phyloP scores from a whole-genome alignment of 176 grass and related monocot genomes.

The Carex kokanica region DNA sequence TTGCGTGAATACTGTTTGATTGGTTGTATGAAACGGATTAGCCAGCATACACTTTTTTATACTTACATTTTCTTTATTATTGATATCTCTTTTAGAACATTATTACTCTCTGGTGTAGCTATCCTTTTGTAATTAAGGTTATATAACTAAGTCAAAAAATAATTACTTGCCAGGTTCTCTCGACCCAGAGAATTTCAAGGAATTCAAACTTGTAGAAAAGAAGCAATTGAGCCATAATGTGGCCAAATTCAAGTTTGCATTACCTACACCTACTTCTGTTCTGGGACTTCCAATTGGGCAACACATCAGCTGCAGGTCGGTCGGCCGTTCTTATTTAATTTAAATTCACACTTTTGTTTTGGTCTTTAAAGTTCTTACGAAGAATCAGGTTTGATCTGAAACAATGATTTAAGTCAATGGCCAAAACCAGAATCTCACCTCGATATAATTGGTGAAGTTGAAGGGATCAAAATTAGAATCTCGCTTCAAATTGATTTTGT shows the following conservation, averaged over 20 bases:
- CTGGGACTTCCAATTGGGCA: slow-evolving; percentile 88
- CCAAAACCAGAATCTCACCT: neutral
- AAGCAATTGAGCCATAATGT: slow-evolving; percentile 88
- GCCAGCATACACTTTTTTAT: neutral
- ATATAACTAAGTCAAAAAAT: neutral
- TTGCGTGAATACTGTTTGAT: neutral
- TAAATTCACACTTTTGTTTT: neutral
- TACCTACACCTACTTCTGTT: slow-evolving; percentile 64
- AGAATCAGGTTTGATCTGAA: neutral
- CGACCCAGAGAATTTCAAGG: slow-evolving; percentile 85
- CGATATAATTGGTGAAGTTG: neutral
- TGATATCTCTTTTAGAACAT: neutral
- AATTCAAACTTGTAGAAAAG: slow-evolving; percentile 89
- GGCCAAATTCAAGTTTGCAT: slow-evolving; percentile 79
- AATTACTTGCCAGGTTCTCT: slow-evolving; percentile 40
- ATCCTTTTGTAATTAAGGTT: neutral
- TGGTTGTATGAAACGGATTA: neutral
- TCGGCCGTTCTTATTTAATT: slow-evolving; percentile 6
- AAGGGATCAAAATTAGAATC: neutral
- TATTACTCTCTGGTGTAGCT: neutral
- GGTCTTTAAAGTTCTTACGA: neutral
- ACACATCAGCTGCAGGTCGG: slow-evolving; percentile 96
- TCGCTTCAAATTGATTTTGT: neutral
- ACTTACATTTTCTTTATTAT: neutral
- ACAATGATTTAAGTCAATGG: neutral